These are phyloP conservation scores for Lophium mytilinum DNA, from an alignment of 495 filamentous ascomycete species.

Conservation along the genomic window DNA sequence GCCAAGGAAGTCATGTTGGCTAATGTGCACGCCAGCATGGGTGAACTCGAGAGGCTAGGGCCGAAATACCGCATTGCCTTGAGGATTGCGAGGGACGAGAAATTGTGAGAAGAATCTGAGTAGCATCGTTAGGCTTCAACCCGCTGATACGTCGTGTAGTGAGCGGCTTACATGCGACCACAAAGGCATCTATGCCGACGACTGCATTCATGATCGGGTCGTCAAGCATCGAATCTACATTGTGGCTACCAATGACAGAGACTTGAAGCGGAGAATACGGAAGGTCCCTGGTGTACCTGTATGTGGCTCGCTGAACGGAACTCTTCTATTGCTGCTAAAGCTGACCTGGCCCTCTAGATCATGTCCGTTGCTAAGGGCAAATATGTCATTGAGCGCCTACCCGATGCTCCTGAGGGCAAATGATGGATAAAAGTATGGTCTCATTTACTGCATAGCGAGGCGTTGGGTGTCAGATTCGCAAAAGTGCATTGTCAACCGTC, in stretches of 20 bases:
- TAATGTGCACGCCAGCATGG: slow-evolving; percentile 32
- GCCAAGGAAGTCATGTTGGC: too few species aligned
- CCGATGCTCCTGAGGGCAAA: slow-evolving; percentile 60
- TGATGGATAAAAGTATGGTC: neutral
- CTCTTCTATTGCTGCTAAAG: too few species aligned
- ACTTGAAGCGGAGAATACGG: slow-evolving; percentile 66
- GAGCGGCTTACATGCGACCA: slow-evolving; percentile 79
- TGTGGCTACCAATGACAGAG: slow-evolving; percentile 82
- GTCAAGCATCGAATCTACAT: slow-evolving; percentile 76
- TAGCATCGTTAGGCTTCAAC: too few species aligned
- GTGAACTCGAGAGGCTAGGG: slow-evolving; percentile 87
- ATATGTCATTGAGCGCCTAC: slow-evolving; percentile 87
- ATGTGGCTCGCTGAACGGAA: too few species aligned
- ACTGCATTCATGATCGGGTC: slow-evolving; percentile 69
- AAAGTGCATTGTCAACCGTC: neutral
- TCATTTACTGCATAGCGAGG: slow-evolving; percentile 20
- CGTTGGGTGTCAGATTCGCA: slow-evolving; percentile 8
- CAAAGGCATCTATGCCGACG: slow-evolving; percentile 47
- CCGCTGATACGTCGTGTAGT: slow-evolving; percentile 26
- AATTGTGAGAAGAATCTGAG: too few species aligned
- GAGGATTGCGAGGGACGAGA: slow-evolving; percentile 82
- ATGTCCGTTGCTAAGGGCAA: slow-evolving; percentile 72
- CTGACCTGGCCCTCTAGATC: slow-evolving; percentile 27
- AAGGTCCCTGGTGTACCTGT: slow-evolving; percentile 64
- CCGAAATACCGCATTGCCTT: slow-evolving; percentile 82